A percentile compares a stretch with the other conserved stretches of the same genome.
Evolutionary conservation across 2,329 filamentous ascomycete genomes (phyloP).

Genomic region (Trichoderma hamatum): DNA sequence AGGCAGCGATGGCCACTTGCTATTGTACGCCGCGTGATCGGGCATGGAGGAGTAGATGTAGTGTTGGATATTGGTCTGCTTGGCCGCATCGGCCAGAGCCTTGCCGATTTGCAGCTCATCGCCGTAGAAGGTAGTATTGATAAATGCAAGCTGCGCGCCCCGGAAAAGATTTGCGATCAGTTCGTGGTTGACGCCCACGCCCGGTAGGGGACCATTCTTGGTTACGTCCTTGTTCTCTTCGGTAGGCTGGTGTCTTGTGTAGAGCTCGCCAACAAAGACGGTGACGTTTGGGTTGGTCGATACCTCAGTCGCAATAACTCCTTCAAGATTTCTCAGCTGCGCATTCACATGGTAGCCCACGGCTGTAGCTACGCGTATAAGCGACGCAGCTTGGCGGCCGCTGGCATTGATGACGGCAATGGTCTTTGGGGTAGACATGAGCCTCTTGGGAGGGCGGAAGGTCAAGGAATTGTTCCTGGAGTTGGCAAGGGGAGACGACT

Average conservation of each 20-base stretch:
- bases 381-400: conserved; percentile 91
- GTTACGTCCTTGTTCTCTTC: conserved; percentile 65
- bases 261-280: conserved; percentile 66
- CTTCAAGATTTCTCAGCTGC: conserved; percentile 84
- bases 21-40: conserved; percentile 80
- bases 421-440: conserved; percentile 69
- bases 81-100: conserved; percentile 85
- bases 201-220: conserved; percentile 63
- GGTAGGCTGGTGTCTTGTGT: conserved; percentile 56
- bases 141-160: conserved; percentile 86
- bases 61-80: conserved; percentile 80
- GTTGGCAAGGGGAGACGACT: conserved; percentile 56
- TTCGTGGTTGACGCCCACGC: conserved; percentile 69
- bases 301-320: conserved; percentile 86
- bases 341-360: conserved; percentile 92
- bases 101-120: conserved; percentile 90
- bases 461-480: conserved; percentile 63
- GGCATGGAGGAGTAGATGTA: conserved; percentile 98
- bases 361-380: conserved; percentile 91
- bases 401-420: conserved; percentile 95
- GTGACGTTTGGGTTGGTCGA: conserved; percentile 75
- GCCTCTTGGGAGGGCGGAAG: conserved; percentile 62
- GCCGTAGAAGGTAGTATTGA: conserved; percentile 97
- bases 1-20: conserved; percentile 78
- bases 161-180: conserved; percentile 79